These are phyloP conservation scores for Trametes pubescens DNA, from an alignment of 1,284 basidiomycete genomes.

Conservation along the genomic window DNA sequence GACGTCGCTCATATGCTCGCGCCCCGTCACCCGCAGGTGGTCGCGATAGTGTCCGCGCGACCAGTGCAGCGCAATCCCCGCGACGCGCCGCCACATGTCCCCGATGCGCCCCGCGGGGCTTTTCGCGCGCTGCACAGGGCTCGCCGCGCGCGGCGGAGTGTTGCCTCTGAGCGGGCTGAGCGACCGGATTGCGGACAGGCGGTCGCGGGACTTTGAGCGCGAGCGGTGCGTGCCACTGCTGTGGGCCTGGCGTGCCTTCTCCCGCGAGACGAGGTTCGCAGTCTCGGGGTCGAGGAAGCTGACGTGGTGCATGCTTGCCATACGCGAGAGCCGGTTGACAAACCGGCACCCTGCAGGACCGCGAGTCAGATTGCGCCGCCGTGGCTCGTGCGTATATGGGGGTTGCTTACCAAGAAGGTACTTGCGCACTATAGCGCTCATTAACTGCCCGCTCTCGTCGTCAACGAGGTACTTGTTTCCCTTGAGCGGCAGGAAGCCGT, in stretches of 20 bases:
- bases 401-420: constrained; percentile 78
- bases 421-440: constrained; percentile 84
- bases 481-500: constrained; percentile 81
- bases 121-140: constrained; percentile 21
- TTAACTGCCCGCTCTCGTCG: constrained; percentile 85
- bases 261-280: constrained; percentile 50
- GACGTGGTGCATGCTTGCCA: constrained; percentile 42
- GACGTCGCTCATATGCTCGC: constrained; percentile 82
- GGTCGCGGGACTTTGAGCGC: constrained; percentile 31
- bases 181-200: constrained; percentile 22
- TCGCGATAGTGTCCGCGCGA: constrained; percentile 64
- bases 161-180: constrained; percentile 24
- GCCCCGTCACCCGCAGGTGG: constrained; percentile 64
- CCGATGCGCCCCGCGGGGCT: constrained; percentile 39
- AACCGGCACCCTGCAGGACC: constrained; percentile 64
- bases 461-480: constrained; percentile 79
- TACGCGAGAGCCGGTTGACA: constrained; percentile 65
- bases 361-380: not conserved
- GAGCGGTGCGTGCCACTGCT: constrained; percentile 25
- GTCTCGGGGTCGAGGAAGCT: constrained; percentile 53
- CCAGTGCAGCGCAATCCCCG: constrained; percentile 55
- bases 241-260: constrained; percentile 46
- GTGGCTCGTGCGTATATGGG: constrained; percentile 1
- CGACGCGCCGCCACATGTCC: constrained; percentile 59
- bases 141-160: constrained; percentile 22